Conservation (phyloP, 2,329 filamentous ascomycete species). For the Cytospora mali region DNA sequence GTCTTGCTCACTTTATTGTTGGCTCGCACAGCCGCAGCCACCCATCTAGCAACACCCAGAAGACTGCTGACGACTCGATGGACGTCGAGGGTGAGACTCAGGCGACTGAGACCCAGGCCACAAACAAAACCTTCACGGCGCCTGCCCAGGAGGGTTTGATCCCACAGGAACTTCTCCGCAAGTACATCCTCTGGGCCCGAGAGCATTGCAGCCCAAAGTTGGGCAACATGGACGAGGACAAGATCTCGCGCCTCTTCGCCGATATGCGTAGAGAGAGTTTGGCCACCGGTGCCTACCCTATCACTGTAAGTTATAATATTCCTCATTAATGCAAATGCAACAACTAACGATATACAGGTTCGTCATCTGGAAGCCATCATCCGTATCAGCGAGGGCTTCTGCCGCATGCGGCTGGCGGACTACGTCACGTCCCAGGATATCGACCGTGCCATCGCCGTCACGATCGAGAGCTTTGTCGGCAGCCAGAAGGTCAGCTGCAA, state of each 20-base stretch:
- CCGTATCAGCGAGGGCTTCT: constrained; percentile 91
- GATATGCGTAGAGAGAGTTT: constrained; percentile 94
- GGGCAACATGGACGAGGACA: constrained; percentile 97
- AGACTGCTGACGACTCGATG: constrained; percentile 54
- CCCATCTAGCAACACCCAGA: constrained; percentile 52
- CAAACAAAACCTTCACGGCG: constrained; percentile 26
- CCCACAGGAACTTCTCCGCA: constrained; percentile 85
- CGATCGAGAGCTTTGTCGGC: constrained; percentile 92
- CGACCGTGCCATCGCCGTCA: constrained; percentile 94
- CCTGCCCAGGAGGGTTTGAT: constrained; percentile 67
- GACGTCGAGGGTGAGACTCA: constrained; percentile 60
- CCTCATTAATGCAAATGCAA: background rate
- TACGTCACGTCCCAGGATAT: constrained; percentile 91
- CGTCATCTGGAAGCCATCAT: constrained; percentile 98
- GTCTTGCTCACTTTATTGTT: constrained; percentile 91
- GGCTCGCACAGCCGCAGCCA: constrained; percentile 92
- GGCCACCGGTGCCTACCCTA: constrained; percentile 94
- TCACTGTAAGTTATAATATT: constrained; percentile 71
- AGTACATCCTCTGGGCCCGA: constrained; percentile 95
- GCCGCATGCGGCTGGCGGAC: constrained; percentile 96
- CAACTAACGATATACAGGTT: constrained; percentile 58
- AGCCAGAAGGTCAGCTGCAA: constrained; percentile 98
- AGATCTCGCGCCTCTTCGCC: constrained; percentile 88
- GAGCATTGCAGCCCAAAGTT: constrained; percentile 89
- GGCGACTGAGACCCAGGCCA: constrained; percentile 36